Evolutionary conservation across 352 stramenopile genomes (phyloP), one percentile per base, ranked within the genome.

Genomic region (Phytopythium mirpurense): DNA sequence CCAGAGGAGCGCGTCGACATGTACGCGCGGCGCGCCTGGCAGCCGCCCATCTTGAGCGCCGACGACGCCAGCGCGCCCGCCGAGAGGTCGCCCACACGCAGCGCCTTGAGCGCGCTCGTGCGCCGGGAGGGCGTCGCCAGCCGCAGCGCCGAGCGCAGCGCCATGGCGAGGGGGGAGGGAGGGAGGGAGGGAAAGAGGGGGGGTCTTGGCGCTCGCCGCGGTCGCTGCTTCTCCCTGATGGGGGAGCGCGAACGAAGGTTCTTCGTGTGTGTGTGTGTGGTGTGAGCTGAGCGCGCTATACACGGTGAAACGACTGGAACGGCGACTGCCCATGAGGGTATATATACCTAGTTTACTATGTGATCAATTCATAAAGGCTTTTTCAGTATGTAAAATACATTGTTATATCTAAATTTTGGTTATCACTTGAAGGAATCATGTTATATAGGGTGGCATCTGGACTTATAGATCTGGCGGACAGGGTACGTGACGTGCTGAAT

Each of bases 1-100:
- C 45, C 18, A 57, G 73, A 60, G 41, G 73, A 60, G 41, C 67
- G 68, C 19, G 72, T 78, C 15, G 76, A 91, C 72, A 87, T 89
- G 72, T 88, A 88, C 34, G 74, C 73, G 46, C 71, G 76, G 16
- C 65, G 66, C 19, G 60, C 50, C 36, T 51, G 50, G 37, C 32
- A 32, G 52, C 44, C 35, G 24, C 51, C 45, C 44, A 27, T 40
- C 38, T 44, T 42, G 15, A 59, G 34, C 21, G 51, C 34, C 32
- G 48, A 45, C 35, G 56, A 60, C 34, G 61, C 37, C 16, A 63
- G 40, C 35, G 58, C 48, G 14, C 48, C 38, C 8, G 35, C 26
- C 23, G 40, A 43, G 2, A 43, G 37, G 37, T 43, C 37, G 9
- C 37, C 37, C 37, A 43, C 18, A 14, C 31, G 41, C 23, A 47